Evolutionary conservation across 2,329 filamentous ascomycete species (phyloP), one percentile per base, ranked within the genome.

Genomic region (Penicillium sp.): DNA sequence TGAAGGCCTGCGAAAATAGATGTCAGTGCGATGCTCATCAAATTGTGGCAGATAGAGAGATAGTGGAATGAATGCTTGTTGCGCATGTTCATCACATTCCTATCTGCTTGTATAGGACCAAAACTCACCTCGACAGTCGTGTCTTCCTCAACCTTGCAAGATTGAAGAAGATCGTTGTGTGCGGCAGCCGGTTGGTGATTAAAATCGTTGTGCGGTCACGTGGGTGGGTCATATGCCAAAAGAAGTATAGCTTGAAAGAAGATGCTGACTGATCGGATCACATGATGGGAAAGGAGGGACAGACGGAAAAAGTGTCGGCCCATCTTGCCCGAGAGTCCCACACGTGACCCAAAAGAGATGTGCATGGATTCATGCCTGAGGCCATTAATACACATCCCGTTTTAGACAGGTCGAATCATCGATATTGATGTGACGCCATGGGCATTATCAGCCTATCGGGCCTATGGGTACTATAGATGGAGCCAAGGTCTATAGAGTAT

Each of bases 111-210:
- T 8, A 35, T 32, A 32, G 18, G 14, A 47, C 22, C 42, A 49
- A 13, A 61, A 71, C 80, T 72, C 69, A 83, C 81, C 81, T 84
- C 78, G 80, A 83, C 81, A 83, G 79, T 62, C 76, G 53, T 83
- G 81, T 83, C 81, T 81, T 83, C 81, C 81, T 84, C 78, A 83
- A 82, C 81, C 80, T 80, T 79, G 64, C 68, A 62, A 60, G 59
- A 66, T 60, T 62, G 59, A 66, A 62, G 61, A 65, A 66, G 61
- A 56, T 64, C 53, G 46, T 42, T 57, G 60, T 62, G 49, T 57
- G 66, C 61, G 60, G 65, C 62, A 61, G 59, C 67, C 57, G 58
- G 62, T 57, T 65, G 65, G 60, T 34, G 57, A 58, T 70, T 72
- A 73, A 74, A 74, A 71, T 72, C 59, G 65, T 73, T 74, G 72